These are phyloP conservation scores for Arthrobotrys iridis DNA, from an alignment of 2,329 filamentous ascomycete genomes.

Conservation along the genomic window DNA sequence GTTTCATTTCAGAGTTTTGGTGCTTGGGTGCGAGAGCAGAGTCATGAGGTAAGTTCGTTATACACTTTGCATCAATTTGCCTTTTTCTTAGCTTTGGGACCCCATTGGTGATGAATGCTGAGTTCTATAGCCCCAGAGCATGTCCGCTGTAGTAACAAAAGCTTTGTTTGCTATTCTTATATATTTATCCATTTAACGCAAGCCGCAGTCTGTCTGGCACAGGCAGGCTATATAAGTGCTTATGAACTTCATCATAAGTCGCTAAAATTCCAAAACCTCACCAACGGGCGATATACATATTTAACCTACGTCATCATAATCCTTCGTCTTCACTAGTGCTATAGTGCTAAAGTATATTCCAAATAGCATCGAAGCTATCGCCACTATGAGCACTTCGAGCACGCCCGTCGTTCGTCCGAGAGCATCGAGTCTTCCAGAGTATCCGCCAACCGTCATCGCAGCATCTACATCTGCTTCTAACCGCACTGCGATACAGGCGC, in stretches of 20 bases:
- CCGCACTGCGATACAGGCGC: background rate
- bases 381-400: conserved; percentile 17
- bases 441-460: conserved; percentile 21
- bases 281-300: conserved; percentile 6
- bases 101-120: background rate
- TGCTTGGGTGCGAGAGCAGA: conserved; percentile 24
- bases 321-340: background rate
- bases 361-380: conserved; percentile 2
- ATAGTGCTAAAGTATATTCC: background rate
- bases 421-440: conserved; percentile 14
- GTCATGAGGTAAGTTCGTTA: conserved; percentile 33
- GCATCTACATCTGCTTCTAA: background rate
- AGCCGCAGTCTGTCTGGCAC: background rate
- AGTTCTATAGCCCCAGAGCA: background rate
- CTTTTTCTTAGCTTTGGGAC: background rate
- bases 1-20: background rate
- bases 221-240: conserved; percentile 30
- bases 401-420: conserved; percentile 37
- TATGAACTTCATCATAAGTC: conserved; percentile 18
- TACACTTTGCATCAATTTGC: background rate
- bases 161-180: conserved; percentile 16
- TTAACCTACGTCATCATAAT: background rate
- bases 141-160: background rate
- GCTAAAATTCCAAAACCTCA: conserved; percentile 26
- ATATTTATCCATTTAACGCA: conserved; percentile 12